Base-by-base conservation (phyloP, 139 green algal genomes). In the Auxenochlorella protothecoides region DNA sequence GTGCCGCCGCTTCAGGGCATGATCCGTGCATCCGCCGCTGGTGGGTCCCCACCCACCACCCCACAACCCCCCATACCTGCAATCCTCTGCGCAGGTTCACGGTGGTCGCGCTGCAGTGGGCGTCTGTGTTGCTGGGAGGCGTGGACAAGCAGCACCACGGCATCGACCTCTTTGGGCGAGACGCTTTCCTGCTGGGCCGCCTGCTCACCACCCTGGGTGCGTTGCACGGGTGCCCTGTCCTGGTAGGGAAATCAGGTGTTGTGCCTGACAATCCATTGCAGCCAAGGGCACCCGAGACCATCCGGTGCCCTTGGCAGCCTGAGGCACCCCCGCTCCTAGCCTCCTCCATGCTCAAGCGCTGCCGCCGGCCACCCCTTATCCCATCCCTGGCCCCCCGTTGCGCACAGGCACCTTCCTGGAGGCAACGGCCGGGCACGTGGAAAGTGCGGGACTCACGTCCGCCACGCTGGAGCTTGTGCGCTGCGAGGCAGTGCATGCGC, bases 91-190 rank as follows among this genome's bases (percentile, higher is more conserved):
- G 27, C 27, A 44, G 27, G 27, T 44, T 44, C 27, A 44, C 27
- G 27, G 27, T 44, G 27, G 78, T 92, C 12, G 86, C 84, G 7
- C 70, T 90, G 57, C 77, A 85, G 27, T 94, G 89, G 89, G 75
- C 85, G 0, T 71, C 81, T 2, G 78, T 72, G 7, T 77, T 94
- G 68, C 82, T 94, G 27, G 53, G 63, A 6, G 73, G 78, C 6
- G 75, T 61, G 16, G 76, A 84, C 68, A 57, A 69, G 63, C 69
- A 74, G 57, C 68, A 68, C 54, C 90, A 96, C n/a, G 90, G 90
- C 13, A 79, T 94, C 44, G 89, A 96, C 80, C 74, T 94, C 68
- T 84, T 96, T 65, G 82, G 81, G 4, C 77, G 83, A 4, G 90
- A 93, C 66, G 63, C 75, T 65, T 65, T 89, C 60, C 55, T 96